A percentile compares a stretch with the other conserved stretches of the same genome.
phyloP scores from a whole-genome alignment of 2,329 filamentous ascomycete genomes.

The Trichoderma koningii region DNA sequence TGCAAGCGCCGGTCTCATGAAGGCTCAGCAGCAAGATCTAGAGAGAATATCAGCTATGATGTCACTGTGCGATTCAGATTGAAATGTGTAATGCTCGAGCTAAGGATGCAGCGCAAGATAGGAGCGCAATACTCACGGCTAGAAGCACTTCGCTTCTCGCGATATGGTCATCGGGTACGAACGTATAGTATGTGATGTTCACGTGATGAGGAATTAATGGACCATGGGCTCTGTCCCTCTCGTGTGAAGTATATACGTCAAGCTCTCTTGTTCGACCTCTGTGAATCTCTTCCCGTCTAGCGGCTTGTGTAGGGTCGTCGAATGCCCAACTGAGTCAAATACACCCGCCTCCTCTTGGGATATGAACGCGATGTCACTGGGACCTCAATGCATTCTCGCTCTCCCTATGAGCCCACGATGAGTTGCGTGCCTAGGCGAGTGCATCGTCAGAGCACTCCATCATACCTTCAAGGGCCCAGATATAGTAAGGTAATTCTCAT shows the following conservation, averaged over 20 bases:
- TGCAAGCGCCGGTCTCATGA: neutral
- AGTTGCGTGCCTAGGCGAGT: neutral
- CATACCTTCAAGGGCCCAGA: neutral
- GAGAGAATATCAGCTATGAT: neutral
- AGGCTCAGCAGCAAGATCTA: neutral
- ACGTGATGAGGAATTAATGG: neutral
- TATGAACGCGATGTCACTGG: too few species aligned
- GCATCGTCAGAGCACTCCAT: neutral
- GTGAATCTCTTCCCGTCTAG: neutral
- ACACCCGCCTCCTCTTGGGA: too few species aligned
- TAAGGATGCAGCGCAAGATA: neutral
- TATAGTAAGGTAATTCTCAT: neutral
- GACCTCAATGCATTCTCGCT: too few species aligned
- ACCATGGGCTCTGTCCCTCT: neutral
- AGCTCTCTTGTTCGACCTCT: neutral
- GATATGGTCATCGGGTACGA: slow-evolving; percentile 1
- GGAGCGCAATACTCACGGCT: neutral
- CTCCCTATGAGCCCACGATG: neutral
- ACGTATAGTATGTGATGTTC: neutral
- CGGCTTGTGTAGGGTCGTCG: neutral
- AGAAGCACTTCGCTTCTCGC: slow-evolving; percentile 1
- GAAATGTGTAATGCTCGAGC: slow-evolving; percentile 3
- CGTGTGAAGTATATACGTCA: neutral
- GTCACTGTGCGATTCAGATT: neutral
- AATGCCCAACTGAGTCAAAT: neutral